These are phyloP conservation scores for Ustilago loliicola DNA, from an alignment of 1,284 basidiomycete species.

Conservation along the genomic window DNA sequence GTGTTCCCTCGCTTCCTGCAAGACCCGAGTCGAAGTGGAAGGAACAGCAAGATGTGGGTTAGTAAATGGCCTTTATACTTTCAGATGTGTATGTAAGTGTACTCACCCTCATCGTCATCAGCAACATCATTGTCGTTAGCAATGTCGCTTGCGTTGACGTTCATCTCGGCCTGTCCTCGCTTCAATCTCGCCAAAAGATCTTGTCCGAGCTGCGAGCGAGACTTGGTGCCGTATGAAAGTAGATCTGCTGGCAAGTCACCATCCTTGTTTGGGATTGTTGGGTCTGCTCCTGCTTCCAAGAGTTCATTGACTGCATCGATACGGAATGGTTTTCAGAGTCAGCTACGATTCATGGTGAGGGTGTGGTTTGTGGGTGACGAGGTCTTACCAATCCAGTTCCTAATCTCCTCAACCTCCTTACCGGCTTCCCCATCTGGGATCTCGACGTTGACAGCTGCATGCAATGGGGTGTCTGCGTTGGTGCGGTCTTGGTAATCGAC, in stretches of 20 bases:
- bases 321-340: neutral
- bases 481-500: slow-evolving; percentile 84
- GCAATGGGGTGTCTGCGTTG: slow-evolving; percentile 83
- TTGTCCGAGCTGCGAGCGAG: slow-evolving; percentile 52
- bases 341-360: neutral
- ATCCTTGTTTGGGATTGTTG: slow-evolving; percentile 58
- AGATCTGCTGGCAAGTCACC: slow-evolving; percentile 63
- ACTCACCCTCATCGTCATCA: slow-evolving; percentile 47
- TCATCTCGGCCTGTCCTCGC: slow-evolving; percentile 52
- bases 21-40: neutral
- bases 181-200: slow-evolving; percentile 54
- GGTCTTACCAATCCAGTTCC: slow-evolving; percentile 73
- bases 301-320: slow-evolving; percentile 58
- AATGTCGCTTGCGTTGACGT: slow-evolving; percentile 52
- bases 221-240: slow-evolving; percentile 51
- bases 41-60: neutral
- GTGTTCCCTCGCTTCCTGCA: slow-evolving; percentile 53
- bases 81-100: neutral
- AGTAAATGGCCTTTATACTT: neutral
- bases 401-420: slow-evolving; percentile 75
- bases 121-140: slow-evolving; percentile 48
- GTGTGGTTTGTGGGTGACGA: slow-evolving; percentile 1
- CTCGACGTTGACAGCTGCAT: slow-evolving; percentile 78
- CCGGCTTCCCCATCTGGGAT: slow-evolving; percentile 40
- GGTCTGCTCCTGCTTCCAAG: slow-evolving; percentile 65